Evolutionary conservation across 768 basidiomycete genomes (phyloP), one percentile per base, ranked within the genome.

Genomic region (Epithele typhae): DNA sequence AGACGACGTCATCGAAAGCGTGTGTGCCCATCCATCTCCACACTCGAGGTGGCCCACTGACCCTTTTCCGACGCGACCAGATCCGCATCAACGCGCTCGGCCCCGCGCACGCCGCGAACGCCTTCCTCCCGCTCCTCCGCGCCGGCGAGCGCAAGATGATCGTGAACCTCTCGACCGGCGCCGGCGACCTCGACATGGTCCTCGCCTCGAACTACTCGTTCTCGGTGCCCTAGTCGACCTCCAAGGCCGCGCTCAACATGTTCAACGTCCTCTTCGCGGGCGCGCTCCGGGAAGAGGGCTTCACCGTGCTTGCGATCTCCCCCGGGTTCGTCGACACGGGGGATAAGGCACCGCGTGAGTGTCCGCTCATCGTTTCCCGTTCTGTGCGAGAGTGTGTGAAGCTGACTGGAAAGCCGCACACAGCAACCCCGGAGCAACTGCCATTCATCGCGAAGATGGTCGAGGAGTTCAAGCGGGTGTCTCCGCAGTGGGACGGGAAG

Each of bases 181-280:
- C 64, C 14, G 68, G 50, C 11, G 67, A 67, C 53, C 40, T 46
- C 5, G 65, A 64, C 2, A 25, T 64, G 15, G 58, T 53, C 1
- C 35, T 64, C n/a, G 8, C 15, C 4, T 37, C 11, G 14, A 8
- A 21, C 11, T 45, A 49, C 3, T 48, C 65, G 8, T 73, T 72
- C 55, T 47, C 57, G 22, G 58, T 68, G 19, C n/a, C n/a, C n/a
- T n/a, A n/a, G n/a, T n/a, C n/a, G n/a, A n/a, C n/a, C n/a, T 61
- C 69, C 43, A 71, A 73, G 56, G 62, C 64, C 6, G 71, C 65
- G 2, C 32, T 67, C 6, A 65, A 71, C 45, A 60, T 69, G 58
- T 66, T 57, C 19, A 53, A 61, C 9, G 65, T 59, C 14, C 70
- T 70, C 8, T 7, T 30, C 27, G 7, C 27, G 27, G 14, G 7